phyloP scores from a whole-genome alignment of 2,329 filamentous ascomycete genomes.

The Fusarium pseudocircinatum region DNA sequence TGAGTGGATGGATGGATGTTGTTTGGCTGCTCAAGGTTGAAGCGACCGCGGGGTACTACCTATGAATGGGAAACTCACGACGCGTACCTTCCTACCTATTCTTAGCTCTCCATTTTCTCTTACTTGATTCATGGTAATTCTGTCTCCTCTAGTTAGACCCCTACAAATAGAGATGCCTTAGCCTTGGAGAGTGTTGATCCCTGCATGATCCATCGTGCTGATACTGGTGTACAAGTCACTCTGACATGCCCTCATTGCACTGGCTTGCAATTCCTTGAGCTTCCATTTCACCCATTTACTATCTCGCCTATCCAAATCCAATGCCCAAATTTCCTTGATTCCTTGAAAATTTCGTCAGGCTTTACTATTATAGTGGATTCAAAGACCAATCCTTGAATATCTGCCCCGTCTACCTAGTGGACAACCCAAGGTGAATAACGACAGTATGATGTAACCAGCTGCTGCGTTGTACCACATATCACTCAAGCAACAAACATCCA shows the following conservation, averaged over 20 bases:
- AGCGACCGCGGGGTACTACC: background rate
- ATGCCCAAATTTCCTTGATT: slow-evolving; percentile 5
- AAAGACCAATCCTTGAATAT: background rate
- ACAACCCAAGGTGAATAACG: background rate
- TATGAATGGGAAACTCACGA: background rate
- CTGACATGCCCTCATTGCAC: background rate
- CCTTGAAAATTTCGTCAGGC: background rate
- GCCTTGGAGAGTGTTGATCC: slow-evolving; percentile 3
- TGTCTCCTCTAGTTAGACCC: background rate
- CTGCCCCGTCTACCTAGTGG: slow-evolving; percentile 1
- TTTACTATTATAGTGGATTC: slow-evolving; percentile 13
- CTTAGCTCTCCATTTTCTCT: background rate
- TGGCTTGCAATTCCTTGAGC: background rate
- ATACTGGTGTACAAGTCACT: background rate
- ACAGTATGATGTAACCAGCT: slow-evolving; percentile 22
- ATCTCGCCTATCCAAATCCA: background rate
- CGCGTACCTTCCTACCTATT: slow-evolving; percentile 1
- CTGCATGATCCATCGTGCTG: background rate
- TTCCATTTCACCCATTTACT: background rate
- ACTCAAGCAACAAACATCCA: background rate
- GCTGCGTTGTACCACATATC: background rate
- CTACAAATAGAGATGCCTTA: background rate
- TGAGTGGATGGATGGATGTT: background rate
- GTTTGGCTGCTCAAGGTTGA: background rate
- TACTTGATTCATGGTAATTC: background rate